A percentile compares a stretch with the other conserved stretches of the same genome.
phyloP scores from a whole-genome alignment of 768 basidiomycete genomes.

The Tephrocybe sp. region DNA sequence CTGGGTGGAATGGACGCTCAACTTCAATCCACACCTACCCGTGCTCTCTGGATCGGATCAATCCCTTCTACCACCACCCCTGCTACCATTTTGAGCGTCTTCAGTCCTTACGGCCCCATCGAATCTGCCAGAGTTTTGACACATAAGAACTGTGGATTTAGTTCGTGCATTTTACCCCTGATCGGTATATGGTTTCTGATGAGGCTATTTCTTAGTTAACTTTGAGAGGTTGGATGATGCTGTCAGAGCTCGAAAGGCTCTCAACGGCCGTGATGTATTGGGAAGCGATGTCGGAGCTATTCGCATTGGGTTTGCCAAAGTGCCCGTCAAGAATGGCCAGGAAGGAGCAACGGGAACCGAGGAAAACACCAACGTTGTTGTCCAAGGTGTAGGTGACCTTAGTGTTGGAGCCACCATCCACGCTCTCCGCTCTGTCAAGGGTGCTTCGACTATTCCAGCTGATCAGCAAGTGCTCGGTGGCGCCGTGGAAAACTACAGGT shows the following conservation, averaged over 20 bases:
- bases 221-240: constrained; percentile 98
- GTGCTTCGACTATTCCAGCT: constrained; percentile 87
- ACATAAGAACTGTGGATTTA: constrained; percentile 96
- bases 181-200: constrained; percentile 13
- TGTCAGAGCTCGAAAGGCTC: constrained; percentile 89
- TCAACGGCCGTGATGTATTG: constrained; percentile 94
- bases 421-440: constrained; percentile 82
- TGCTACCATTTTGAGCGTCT: constrained; percentile 90
- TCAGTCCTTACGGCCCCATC: constrained; percentile 96
- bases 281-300: constrained; percentile 97
- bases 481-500: constrained; percentile 91
- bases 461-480: constrained; percentile 93
- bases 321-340: constrained; percentile 85
- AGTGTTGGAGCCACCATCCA: constrained; percentile 88
- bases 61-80: constrained; percentile 96
- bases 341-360: constrained; percentile 59
- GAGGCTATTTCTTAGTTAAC: constrained; percentile 60
- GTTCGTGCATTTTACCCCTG: constrained; percentile 34
- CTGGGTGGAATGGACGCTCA: constrained; percentile 79
- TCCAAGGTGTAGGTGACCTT: constrained; percentile 81
- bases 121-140: constrained; percentile 95
- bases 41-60: constrained; percentile 96
- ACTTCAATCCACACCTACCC: constrained; percentile 86
- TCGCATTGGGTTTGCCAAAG: constrained; percentile 94
- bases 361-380: constrained; percentile 61